These are phyloP conservation scores for Rugosomyces carneus DNA, from an alignment of 1,284 basidiomycete species.

Conservation along the genomic window DNA sequence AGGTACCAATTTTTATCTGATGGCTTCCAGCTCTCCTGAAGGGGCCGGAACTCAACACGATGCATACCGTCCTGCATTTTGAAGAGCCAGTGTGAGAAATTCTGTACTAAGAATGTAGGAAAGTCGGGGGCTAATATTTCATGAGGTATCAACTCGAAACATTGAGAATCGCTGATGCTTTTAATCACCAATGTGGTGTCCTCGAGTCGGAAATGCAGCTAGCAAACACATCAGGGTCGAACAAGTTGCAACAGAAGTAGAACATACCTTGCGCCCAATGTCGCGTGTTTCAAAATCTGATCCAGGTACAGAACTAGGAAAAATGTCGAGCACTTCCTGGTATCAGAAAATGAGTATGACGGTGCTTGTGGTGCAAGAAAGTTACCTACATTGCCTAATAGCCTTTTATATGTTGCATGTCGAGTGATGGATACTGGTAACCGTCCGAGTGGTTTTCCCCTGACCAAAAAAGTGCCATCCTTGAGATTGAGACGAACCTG, in stretches of 20 bases:
- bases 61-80: slow-evolving; percentile 12
- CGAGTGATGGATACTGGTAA: slow-evolving; percentile 28
- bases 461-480: slow-evolving; percentile 34
- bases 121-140: slow-evolving; percentile 23
- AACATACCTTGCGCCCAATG: slow-evolving; percentile 20
- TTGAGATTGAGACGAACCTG: slow-evolving; percentile 34
- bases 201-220: slow-evolving; percentile 23
- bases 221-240: slow-evolving; percentile 2
- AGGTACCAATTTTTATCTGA: slow-evolving; percentile 11
- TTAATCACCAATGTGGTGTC: background rate
- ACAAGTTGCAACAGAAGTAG: background rate
- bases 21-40: slow-evolving; percentile 16
- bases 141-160: background rate
- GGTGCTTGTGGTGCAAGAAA: background rate
- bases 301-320: slow-evolving; percentile 25
- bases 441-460: slow-evolving; percentile 33
- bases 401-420: slow-evolving; percentile 26
- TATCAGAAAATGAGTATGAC: background rate
- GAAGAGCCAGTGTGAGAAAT: slow-evolving; percentile 33
- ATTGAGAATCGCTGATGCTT: background rate
- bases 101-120: slow-evolving; percentile 26
- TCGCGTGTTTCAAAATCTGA: slow-evolving; percentile 30
- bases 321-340: slow-evolving; percentile 32
- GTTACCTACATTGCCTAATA: slow-evolving; percentile 24
- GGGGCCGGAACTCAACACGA: slow-evolving; percentile 34